Evolutionary conservation across 345 rosid genomes (phyloP), one percentile per base, ranked within the genome.

Genomic region (Linum lewisii): DNA sequence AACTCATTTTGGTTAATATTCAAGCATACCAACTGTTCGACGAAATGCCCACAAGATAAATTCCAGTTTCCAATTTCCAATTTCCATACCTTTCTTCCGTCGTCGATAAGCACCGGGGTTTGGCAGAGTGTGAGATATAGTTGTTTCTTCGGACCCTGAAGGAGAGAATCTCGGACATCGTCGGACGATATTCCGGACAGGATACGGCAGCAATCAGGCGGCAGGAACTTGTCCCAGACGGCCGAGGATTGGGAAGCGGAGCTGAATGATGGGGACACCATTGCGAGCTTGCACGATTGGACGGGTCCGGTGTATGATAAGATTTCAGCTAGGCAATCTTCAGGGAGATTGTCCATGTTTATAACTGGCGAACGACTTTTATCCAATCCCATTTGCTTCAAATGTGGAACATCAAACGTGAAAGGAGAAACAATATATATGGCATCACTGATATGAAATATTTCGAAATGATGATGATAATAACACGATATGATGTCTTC

Each of bases 221-320:
- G 90, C 24, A 88, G 72, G 69, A 88, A 88, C 34, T 34, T 37
- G 6, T 69, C 75, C 96, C 94, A 83, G 4, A 88, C 82, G n/a
- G 72, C 66, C 61, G 83, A 83, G 20, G 90, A 83, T 1, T 73
- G 68, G 0, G 83, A 76, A 1, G 81, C 86, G 0, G 72, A 78
- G 54, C 63, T 77, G 34, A 82, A 78, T 0, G 57, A 1, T 5
- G 68, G 70, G 14, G 85, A 82, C 24, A 88, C 90, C 38, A 60
- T 47, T 0, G 86, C 69, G 24, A 75, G 52, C 15, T 69, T 70
- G 51, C 86, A 77, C 14, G 81, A 79, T 1, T 85, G 86, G 1
- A 65, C 63, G n/a, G 88, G 90, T 14, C 52, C 59, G 0, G 90
- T 85, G 3, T 58, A 68, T 2, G 84, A 75, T 5, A 85, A 32